phyloP scores from a whole-genome alignment of 805 yeast genomes.

The Ogataea sp. region DNA sequence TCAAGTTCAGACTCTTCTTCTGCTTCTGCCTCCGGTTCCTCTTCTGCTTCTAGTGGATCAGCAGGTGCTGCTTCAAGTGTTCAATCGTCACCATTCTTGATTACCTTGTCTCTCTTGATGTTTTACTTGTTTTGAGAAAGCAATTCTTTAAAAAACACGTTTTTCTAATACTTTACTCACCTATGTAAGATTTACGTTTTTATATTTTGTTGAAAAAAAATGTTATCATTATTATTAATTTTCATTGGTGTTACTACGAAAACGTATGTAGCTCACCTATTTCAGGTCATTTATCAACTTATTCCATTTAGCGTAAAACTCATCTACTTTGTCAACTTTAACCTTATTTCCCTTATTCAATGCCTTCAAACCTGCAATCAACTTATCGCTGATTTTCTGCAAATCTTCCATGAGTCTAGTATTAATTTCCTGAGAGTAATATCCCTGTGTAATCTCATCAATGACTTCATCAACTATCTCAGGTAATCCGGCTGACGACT shows the following conservation, averaged over 20 bases:
- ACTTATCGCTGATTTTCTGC: background rate
- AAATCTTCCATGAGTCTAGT: background rate
- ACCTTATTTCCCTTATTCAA: conserved; percentile 31
- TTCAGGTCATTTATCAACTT: conserved; percentile 25
- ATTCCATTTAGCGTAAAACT: conserved; percentile 47
- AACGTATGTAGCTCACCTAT: background rate
- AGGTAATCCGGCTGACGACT: background rate
- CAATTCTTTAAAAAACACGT: background rate
- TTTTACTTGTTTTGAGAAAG: background rate
- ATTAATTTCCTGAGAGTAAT: background rate
- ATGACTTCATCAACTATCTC: conserved; percentile 3
- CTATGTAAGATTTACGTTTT: too few relatives aligned
- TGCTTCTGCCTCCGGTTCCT: background rate
- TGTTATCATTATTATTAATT: background rate
- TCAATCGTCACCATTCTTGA: background rate
- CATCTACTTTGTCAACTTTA: conserved; percentile 46
- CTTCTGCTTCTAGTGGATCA: background rate
- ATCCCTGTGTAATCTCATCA: conserved; percentile 10
- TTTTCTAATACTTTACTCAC: too few relatives aligned
- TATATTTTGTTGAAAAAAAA: too few relatives aligned
- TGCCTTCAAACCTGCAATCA: conserved; percentile 31
- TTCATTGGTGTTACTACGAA: background rate
- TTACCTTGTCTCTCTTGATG: background rate
- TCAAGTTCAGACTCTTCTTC: background rate
- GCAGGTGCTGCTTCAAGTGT: background rate